Evolutionary conservation across 2,329 filamentous ascomycete species (phyloP).

Genomic region (Pyrenophora seminiperda): DNA sequence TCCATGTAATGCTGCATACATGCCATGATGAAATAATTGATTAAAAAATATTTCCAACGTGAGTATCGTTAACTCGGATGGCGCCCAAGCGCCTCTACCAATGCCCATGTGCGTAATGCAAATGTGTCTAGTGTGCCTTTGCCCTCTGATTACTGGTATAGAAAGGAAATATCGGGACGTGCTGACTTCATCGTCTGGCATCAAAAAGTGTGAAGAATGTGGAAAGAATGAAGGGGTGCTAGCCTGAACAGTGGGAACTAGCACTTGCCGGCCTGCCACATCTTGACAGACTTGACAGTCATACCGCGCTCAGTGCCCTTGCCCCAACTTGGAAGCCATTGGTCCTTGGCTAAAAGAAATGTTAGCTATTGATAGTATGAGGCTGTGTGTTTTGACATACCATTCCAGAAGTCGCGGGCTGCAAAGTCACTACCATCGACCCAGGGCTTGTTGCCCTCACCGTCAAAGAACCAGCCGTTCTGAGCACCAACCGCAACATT

Average conservation of each 20-base stretch:
- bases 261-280: constrained; percentile 50
- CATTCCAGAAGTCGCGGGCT: constrained; percentile 33
- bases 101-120: constrained; percentile 5
- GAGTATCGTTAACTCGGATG: background rate
- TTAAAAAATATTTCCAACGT: too few species aligned
- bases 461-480: constrained; percentile 74
- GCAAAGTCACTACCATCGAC: constrained; percentile 32
- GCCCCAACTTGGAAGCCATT: constrained; percentile 74
- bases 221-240: background rate
- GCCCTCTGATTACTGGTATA: background rate
- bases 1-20: too few species aligned
- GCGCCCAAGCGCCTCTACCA: constrained; percentile 9
- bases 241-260: constrained; percentile 2
- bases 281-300: constrained; percentile 69
- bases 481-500: constrained; percentile 77
- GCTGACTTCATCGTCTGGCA: background rate
- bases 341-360: constrained; percentile 65
- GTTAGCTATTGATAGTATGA: constrained; percentile 52
- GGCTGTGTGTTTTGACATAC: constrained; percentile 9
- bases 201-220: background rate
- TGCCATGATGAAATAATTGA: too few species aligned
- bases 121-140: constrained; percentile 6
- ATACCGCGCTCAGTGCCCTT: constrained; percentile 60
- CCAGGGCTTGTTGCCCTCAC: constrained; percentile 81
- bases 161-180: background rate